Evolutionary conservation across 352 stramenopile genomes (phyloP), one percentile per base, ranked within the genome.

Genomic region (Lagenidium giganteum): DNA sequence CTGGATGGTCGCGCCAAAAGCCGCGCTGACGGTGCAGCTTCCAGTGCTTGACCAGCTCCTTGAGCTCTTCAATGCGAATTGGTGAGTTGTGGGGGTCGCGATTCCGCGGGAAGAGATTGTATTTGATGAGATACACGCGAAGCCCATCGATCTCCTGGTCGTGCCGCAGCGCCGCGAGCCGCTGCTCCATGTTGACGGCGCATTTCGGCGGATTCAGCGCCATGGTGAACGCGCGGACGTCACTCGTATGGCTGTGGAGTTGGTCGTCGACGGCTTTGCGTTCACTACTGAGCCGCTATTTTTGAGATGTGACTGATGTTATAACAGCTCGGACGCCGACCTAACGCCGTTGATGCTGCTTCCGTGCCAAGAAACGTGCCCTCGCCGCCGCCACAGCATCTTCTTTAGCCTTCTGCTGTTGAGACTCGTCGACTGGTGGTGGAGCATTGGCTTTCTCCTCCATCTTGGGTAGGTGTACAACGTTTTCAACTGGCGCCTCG

Each of bases 11-110:
- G 18, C 83, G 83, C 86, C 83, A 95, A 51, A 96, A 96, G 12
- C 83, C 80, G 7, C 84, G 83, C 54, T 95, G 79, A 6, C 71
- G 75, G 40, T 96, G 86, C 4, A 95, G 67, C 54, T 95, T 95
- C 83, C 86, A 96, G 58, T 93, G 76, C 46, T 94, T 90, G 12
- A 95, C 84, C 8, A 96, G 66, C 48, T 96, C 88, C 56, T 96
- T 96, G 31, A 96, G 74, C 63, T 96, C 83, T 33, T 96, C 84
- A 18, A 90, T 56, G 30, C 77, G 75, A 57, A 93, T 94, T 20
- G 75, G 80, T 32, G 79, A 92, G 67, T 93, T 94, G 41, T 90
- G 61, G 2, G 79, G 79, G 56, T 90, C 82, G 13, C 80, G 74
- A 30, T 90, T 90, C 26, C 74, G 76, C 27, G 77, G 79, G 47